Evolutionary conservation across 306 rosid species (phyloP), one percentile per base, ranked within the genome.

Genomic region (Benincasa hispida): DNA sequence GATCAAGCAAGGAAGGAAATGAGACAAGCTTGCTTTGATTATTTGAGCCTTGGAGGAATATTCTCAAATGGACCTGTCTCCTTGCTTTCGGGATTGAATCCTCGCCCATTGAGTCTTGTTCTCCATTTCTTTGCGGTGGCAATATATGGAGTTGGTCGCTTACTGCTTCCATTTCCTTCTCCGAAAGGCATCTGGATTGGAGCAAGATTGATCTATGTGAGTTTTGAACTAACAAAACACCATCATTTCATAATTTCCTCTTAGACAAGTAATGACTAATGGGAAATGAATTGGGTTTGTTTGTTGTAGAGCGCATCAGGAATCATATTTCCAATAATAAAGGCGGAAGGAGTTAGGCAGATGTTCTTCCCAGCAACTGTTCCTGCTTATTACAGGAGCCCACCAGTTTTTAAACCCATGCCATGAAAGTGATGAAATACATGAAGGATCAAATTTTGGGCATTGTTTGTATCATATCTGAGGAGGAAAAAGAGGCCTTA

Each of bases 1-100:
- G 97, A 93, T 77, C 88, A 88, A 69, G 98, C 98, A 10, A 90
- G 98, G 89, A 88, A 83, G 85, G 97, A 93, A 84, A 93, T 93
- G 98, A 88, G 97, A n/a, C 86, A 93, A 80, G 98, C 98, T 72
- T 93, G 98, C 90, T 93, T 93, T 58, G 98, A 93, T 81, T 93
- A 93, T 84, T 69, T 93, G 27, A 91, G 98, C 72, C 96, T 93
- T 28, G 97, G 98, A 48, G 98, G 98, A 62, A 78, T 86, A 62
- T 93, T 87, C 82, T 91, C 98, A 6, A 83, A 84, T 2, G 96
- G 97, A 72, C 98, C 97, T 18, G 85, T 91, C 67, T 85, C 96
- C 76, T 79, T 93, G 45, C 98, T 93, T 27, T 93, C 98, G 1
- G 98, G 98, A 78, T 81, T 91, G 60, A 85, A 89, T 53, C 93